Conservation (phyloP, 1,284 basidiomycete species). For the Tilletia indica region DNA sequence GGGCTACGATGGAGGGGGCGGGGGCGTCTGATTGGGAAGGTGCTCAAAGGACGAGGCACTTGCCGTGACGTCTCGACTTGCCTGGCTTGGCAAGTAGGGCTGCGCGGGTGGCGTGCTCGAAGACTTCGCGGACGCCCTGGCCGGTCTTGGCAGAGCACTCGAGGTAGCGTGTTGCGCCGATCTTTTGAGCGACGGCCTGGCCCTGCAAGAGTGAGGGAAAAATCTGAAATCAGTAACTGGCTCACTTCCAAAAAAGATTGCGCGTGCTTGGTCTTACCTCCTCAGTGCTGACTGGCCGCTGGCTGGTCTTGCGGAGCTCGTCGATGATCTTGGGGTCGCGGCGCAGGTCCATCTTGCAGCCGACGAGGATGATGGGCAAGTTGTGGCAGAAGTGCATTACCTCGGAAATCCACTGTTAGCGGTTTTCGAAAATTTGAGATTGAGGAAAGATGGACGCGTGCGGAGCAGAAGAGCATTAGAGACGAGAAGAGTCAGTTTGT, state of each 20-base stretch:
- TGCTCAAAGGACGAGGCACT: conserved; percentile 64
- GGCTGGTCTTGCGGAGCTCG: conserved; percentile 55
- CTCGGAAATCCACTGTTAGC: conserved; percentile 82
- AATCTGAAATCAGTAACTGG: not conserved
- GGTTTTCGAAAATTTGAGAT: not conserved
- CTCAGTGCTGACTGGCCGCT: conserved; percentile 53
- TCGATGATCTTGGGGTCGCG: conserved; percentile 56
- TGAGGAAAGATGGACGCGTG: conserved; percentile 13
- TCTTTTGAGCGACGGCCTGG: conserved; percentile 81
- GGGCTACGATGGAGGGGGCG: not conserved
- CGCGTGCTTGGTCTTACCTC: conserved; percentile 28
- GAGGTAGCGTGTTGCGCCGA: conserved; percentile 80
- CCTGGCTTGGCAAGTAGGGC: conserved; percentile 64
- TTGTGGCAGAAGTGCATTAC: conserved; percentile 87
- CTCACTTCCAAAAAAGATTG: not conserved
- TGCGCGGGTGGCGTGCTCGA: conserved; percentile 81
- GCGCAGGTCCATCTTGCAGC: conserved; percentile 68
- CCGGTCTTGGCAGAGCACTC: conserved; percentile 88
- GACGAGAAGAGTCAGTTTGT: not conserved
- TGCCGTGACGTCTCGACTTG: conserved; percentile 57
- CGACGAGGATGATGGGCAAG: conserved; percentile 80
- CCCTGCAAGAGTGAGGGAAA: conserved; percentile 61
- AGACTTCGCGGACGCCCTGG: conserved; percentile 85
- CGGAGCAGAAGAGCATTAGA: conserved; percentile 1
- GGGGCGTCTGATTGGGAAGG: not conserved